Evolutionary conservation across 2,329 filamentous ascomycete species (phyloP).

Genomic region (Phialemonium atrogriseum): DNA sequence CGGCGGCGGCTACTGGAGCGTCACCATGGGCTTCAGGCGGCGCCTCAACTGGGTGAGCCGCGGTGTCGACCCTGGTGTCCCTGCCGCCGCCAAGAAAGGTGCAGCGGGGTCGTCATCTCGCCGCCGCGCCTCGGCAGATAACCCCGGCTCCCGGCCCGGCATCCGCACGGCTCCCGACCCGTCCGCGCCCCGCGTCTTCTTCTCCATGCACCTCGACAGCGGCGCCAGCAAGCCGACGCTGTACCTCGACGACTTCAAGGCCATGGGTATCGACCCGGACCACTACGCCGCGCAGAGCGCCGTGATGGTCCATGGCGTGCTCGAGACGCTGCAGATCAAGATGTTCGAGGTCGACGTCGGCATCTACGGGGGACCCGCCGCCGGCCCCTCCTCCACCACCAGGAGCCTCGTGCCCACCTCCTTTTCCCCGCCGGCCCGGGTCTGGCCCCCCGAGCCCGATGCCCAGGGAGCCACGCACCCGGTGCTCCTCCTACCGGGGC

Average conservation of each 20-base stretch:
- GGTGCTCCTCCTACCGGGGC: conserved; percentile 14
- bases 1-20: conserved; percentile 20
- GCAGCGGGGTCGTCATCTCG: background rate
- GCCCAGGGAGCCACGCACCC: conserved; percentile 18
- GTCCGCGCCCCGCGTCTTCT: conserved; percentile 19
- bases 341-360: conserved; percentile 12
- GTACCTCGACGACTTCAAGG: conserved; percentile 22
- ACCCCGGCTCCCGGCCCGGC: background rate
- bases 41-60: conserved; percentile 10
- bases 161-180: conserved; percentile 6
- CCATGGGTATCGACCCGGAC: conserved; percentile 22
- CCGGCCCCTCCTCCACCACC: background rate
- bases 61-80: background rate
- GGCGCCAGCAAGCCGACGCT: conserved; percentile 34
- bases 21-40: conserved; percentile 20
- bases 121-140: background rate
- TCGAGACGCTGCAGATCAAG: conserved; percentile 7
- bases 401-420: conserved; percentile 1
- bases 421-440: background rate
- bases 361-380: too few relatives aligned
- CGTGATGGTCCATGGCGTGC: conserved; percentile 9
- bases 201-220: conserved; percentile 30
- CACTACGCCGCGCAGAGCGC: conserved; percentile 28
- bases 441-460: conserved; percentile 15
- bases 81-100: background rate